Evolutionary conservation across 179 eudicot genomes (phyloP).

Genomic region (Amaranthus tricolor): DNA sequence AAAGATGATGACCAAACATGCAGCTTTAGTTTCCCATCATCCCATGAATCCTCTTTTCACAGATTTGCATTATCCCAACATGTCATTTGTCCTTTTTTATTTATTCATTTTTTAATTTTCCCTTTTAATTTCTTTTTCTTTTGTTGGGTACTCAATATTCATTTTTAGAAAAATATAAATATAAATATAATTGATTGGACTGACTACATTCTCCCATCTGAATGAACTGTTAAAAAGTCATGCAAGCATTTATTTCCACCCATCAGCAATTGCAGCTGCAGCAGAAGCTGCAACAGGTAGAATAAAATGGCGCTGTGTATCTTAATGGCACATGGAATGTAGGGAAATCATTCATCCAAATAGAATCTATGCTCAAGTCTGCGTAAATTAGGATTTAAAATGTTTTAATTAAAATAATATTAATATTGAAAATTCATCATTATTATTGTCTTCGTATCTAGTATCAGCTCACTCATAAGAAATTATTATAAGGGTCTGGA

Average conservation of each 20-base stretch:
- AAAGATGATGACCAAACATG: slow-evolving; percentile 22
- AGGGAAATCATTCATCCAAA: not conserved
- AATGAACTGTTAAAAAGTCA: slow-evolving; percentile 4
- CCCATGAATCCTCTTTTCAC: slow-evolving; percentile 23
- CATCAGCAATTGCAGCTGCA: not conserved
- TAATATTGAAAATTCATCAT: too few species aligned
- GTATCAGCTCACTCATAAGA: too few species aligned
- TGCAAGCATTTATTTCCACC: slow-evolving; percentile 12
- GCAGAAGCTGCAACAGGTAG: not conserved
- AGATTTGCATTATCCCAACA: slow-evolving; percentile 16
- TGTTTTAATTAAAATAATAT: too few species aligned
- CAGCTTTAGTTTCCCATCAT: slow-evolving; percentile 29
- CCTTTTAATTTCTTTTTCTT: not conserved
- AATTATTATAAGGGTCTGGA: too few species aligned
- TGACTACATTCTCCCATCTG: slow-evolving; percentile 14
- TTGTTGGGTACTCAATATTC: too few species aligned
- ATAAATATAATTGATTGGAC: slow-evolving; percentile 11
- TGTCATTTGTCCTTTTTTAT: slow-evolving; percentile 9
- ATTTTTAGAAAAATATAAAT: not conserved
- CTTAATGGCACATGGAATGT: slow-evolving; percentile 18
- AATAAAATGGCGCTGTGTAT: not conserved
- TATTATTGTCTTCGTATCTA: too few species aligned
- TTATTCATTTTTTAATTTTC: not conserved
- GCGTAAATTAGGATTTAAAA: too few species aligned
- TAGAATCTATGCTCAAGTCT: too few species aligned